Evolutionary conservation across 768 basidiomycete genomes (phyloP).

Genomic region (Tricholoma saponaceum): DNA sequence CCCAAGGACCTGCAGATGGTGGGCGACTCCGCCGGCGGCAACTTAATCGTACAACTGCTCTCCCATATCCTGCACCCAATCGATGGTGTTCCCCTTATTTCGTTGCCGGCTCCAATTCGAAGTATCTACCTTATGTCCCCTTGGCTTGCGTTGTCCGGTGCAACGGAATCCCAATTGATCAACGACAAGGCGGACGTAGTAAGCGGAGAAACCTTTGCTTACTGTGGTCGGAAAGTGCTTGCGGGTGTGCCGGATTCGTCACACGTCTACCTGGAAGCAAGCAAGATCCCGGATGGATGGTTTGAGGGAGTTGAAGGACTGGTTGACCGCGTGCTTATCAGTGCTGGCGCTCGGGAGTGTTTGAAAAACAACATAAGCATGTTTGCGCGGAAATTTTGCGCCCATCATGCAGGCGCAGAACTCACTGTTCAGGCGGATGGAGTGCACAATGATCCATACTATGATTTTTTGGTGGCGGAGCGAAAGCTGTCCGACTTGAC

Average conservation of each 20-base stretch:
- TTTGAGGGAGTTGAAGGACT: slow-evolving; percentile 26
- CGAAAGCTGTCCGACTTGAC: slow-evolving; percentile 13
- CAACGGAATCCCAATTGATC: slow-evolving; percentile 18
- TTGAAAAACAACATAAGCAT: slow-evolving; percentile 27
- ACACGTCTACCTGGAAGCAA: slow-evolving; percentile 28
- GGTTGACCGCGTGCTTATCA: slow-evolving; percentile 31
- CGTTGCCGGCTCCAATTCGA: slow-evolving; percentile 19
- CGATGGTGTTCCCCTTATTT: slow-evolving; percentile 19
- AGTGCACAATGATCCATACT: slow-evolving; percentile 30
- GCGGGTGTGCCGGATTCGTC: slow-evolving; percentile 20
- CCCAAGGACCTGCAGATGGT: slow-evolving; percentile 29
- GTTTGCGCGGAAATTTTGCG: slow-evolving; percentile 14
- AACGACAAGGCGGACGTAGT: slow-evolving; percentile 26
- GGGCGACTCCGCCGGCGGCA: slow-evolving; percentile 38
- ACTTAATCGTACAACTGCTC: slow-evolving; percentile 31
- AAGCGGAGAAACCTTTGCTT: slow-evolving; percentile 7
- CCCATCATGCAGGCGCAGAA: slow-evolving; percentile 3
- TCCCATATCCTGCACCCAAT: slow-evolving; percentile 35
- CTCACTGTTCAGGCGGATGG: slow-evolving; percentile 25
- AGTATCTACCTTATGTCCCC: slow-evolving; percentile 36
- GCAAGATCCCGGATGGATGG: slow-evolving; percentile 27
- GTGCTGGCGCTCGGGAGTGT: slow-evolving; percentile 30
- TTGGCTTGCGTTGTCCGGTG: slow-evolving; percentile 27
- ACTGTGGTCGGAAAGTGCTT: slow-evolving; percentile 19
- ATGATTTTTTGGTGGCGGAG: slow-evolving; percentile 16